A percentile compares a stretch with the other conserved stretches of the same genome.
phyloP scores from a whole-genome alignment of 768 basidiomycete species.

The Mrakia frigida region DNA sequence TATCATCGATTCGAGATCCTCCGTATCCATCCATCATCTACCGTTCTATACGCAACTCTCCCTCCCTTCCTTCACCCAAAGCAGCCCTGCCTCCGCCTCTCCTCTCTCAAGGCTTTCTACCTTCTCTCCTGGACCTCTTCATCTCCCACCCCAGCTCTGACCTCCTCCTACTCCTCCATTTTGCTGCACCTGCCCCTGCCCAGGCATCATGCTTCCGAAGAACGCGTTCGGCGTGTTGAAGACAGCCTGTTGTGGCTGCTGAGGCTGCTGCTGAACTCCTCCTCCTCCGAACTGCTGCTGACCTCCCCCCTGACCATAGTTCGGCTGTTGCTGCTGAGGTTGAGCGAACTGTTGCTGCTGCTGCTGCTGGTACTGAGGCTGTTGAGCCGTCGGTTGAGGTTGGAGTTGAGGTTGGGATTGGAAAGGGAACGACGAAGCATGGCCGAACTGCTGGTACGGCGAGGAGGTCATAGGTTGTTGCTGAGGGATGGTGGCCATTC shows the following conservation, averaged over 20 bases:
- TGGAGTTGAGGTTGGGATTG: background rate
- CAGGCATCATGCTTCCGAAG: conserved; percentile 15
- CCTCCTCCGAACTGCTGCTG: background rate
- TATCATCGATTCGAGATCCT: too few species aligned
- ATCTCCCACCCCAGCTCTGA: background rate
- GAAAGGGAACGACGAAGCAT: background rate
- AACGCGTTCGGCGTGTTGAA: conserved; percentile 8
- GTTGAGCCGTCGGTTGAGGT: too few species aligned
- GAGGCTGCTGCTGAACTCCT: conserved; percentile 14
- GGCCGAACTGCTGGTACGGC: conserved; percentile 6
- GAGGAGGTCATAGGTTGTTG: background rate
- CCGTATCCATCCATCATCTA: too few species aligned
- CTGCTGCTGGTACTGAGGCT: background rate
- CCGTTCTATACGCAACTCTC: too few species aligned
- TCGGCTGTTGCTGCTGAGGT: conserved; percentile 5
- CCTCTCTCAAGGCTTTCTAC: background rate
- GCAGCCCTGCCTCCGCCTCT: background rate
- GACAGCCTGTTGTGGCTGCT: background rate
- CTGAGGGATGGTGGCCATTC: background rate
- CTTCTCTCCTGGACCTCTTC: background rate
- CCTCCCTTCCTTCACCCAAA: too few species aligned
- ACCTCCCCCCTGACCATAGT: background rate
- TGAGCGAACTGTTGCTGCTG: conserved; percentile 1
- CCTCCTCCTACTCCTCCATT: background rate
- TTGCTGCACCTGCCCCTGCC: background rate